These are phyloP conservation scores for Kodamaea laetipori DNA, from an alignment of 805 yeast species.

Conservation along the genomic window DNA sequence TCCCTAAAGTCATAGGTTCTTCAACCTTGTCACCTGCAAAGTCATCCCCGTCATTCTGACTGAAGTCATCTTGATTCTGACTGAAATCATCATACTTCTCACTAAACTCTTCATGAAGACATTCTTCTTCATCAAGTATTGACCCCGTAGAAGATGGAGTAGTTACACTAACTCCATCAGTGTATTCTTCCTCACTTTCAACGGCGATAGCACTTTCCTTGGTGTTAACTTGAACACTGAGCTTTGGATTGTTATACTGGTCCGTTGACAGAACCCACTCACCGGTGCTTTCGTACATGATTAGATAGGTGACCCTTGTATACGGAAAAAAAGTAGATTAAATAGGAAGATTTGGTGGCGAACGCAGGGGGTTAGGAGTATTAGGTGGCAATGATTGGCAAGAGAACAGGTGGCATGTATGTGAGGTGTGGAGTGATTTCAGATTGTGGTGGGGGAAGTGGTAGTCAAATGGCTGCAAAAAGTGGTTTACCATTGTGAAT, in stretches of 20 bases:
- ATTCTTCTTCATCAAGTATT: neutral
- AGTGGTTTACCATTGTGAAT: too few species aligned
- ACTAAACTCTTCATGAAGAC: too few species aligned
- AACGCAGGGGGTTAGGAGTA: neutral
- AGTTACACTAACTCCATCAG: neutral
- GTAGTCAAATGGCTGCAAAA: too few species aligned
- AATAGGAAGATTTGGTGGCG: slow-evolving; percentile 3
- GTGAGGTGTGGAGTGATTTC: too few species aligned
- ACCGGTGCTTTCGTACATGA: slow-evolving; percentile 1
- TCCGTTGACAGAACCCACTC: neutral
- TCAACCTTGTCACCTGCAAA: neutral
- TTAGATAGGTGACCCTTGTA: neutral
- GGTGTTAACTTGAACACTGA: neutral
- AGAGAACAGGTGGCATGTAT: too few species aligned
- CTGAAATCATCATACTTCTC: too few species aligned
- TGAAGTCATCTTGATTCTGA: too few species aligned
- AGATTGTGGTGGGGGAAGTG: too few species aligned
- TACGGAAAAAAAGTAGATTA: neutral
- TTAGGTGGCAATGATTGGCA: neutral
- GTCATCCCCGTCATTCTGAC: neutral
- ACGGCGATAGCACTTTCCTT: neutral
- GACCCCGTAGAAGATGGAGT: slow-evolving; percentile 1
- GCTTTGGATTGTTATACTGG: neutral
- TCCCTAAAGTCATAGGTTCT: neutral
- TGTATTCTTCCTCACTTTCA: neutral